Percentiles rank a stretch among this genome's conserved stretches.
Conservation (phyloP, 2,329 filamentous ascomycete genomes). For the Nannizziopsis arthrosporioides region DNA sequence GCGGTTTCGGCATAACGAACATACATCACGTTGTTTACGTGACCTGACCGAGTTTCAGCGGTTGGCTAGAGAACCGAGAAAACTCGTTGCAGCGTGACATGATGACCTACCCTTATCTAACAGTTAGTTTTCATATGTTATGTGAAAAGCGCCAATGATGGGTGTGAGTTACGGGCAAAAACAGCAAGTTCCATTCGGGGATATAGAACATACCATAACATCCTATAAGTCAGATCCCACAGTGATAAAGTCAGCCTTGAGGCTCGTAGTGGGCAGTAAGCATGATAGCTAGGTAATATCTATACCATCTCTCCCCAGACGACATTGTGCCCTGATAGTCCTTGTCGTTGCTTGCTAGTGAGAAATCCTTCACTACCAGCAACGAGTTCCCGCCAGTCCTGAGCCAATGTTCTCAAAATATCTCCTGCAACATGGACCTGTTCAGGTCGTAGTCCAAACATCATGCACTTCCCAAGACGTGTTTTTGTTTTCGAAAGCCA, state of each 20-base stretch:
- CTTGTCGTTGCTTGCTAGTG: conserved; percentile 48
- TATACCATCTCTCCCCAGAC: conserved; percentile 78
- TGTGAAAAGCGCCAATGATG: neutral
- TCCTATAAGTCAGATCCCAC: conserved; percentile 26
- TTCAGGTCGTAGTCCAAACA: conserved; percentile 52
- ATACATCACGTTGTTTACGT: conserved; percentile 82
- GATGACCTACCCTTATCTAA: conserved; percentile 20
- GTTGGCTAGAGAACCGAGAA: too few species aligned
- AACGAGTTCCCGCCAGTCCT: conserved; percentile 59
- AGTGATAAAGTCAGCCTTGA: conserved; percentile 16
- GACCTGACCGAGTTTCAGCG: conserved; percentile 38
- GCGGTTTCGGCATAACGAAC: conserved; percentile 72
- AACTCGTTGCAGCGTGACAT: neutral
- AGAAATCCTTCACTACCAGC: conserved; percentile 67
- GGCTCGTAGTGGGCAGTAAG: neutral
- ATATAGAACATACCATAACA: conserved; percentile 33
- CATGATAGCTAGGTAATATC: neutral
- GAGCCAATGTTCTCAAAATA: conserved; percentile 49
- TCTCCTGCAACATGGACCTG: conserved; percentile 49
- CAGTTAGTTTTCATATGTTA: neutral
- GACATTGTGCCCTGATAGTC: conserved; percentile 55
- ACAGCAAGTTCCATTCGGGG: neutral
- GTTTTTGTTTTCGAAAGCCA: conserved; percentile 60
- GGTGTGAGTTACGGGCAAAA: neutral
- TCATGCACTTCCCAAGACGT: conserved; percentile 62